phyloP scores from a whole-genome alignment of 2,329 filamentous ascomycete genomes.

The Ciborinia camelliae region DNA sequence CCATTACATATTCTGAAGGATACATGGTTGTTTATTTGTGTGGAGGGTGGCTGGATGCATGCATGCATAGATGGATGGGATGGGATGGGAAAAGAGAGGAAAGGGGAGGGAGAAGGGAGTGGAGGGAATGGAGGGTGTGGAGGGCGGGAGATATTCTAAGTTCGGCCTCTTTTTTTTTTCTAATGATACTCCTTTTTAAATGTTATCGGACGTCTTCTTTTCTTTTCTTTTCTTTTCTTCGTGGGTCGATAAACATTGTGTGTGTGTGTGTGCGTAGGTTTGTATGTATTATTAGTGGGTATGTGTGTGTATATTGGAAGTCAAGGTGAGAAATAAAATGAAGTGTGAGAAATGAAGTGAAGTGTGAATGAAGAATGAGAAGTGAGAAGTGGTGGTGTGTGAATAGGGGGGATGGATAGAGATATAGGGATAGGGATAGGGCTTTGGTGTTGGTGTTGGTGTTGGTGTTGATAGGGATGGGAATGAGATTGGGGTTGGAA shows the following conservation, averaged over 20 bases:
- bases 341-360: no score
- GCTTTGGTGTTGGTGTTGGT: no score
- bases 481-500: no score
- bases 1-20: background rate
- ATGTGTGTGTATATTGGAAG: no score
- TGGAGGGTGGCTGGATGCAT: background rate
- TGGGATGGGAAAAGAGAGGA: background rate
- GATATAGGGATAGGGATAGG: no score
- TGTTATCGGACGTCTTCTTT: background rate
- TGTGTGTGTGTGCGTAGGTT: background rate
- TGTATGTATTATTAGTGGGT: no score
- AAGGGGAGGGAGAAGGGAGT: background rate
- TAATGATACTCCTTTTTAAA: slow-evolving; percentile 14
- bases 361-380: no score
- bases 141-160: slow-evolving; percentile 4
- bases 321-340: no score
- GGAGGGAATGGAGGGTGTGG: background rate
- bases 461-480: no score
- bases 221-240: background rate
- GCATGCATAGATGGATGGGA: background rate
- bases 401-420: no score
- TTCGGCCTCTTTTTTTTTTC: slow-evolving; percentile 11
- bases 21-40: background rate
- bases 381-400: no score
- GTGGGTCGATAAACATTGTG: no score